phyloP scores from a whole-genome alignment of 176 grass and related monocot genomes.

The Saccharum spontaneum region DNA sequence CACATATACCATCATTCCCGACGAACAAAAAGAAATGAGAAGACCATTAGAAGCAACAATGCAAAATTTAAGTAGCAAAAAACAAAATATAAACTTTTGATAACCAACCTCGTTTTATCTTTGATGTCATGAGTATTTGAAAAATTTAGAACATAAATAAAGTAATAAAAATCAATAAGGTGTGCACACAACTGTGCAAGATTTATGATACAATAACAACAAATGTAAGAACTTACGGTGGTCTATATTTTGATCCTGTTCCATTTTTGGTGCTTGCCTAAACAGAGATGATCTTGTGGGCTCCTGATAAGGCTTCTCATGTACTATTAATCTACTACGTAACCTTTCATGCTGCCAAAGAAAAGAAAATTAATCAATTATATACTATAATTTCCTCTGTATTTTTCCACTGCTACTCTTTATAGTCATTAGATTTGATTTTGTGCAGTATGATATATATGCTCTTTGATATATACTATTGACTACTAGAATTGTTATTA shows the following conservation, averaged over 20 bases:
- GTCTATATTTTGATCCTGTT: no score
- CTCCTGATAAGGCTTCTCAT: background rate
- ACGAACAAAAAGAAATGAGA: no score
- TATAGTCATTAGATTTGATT: background rate
- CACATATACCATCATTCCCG: no score
- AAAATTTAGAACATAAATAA: background rate
- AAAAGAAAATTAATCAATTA: background rate
- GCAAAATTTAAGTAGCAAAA: no score
- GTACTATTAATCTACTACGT: background rate
- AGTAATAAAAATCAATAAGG: background rate
- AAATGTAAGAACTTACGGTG: background rate
- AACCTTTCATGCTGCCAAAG: conserved; percentile 4
- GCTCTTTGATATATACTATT: background rate
- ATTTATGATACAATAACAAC: background rate
- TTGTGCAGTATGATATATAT: no score
- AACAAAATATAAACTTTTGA: no score
- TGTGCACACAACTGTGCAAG: no score
- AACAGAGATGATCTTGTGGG: background rate
- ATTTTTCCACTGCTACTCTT: background rate
- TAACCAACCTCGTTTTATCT: background rate
- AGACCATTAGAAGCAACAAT: no score
- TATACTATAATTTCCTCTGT: background rate
- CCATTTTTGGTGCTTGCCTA: background rate
- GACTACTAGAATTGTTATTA: background rate
- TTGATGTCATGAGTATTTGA: background rate